phyloP scores from a whole-genome alignment of 129 eudicot genomes.

The Ambrosia trifida region DNA sequence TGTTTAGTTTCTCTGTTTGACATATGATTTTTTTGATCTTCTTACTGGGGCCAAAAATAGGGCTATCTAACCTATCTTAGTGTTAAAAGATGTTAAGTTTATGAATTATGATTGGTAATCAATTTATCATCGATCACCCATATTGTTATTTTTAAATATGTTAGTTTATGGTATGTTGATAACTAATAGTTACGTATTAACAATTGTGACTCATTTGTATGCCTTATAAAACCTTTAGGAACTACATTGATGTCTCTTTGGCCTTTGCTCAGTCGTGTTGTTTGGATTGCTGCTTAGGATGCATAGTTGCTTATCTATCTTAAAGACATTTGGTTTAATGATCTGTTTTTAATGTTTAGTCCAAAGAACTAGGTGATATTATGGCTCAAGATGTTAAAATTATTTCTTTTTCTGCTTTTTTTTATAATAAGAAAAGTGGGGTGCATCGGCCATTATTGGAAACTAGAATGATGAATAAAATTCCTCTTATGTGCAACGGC shows the following conservation, averaged over 20 bases:
- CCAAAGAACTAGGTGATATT: no score
- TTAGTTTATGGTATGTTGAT: background rate
- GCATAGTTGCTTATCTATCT: no score
- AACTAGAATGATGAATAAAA: constrained; percentile 2
- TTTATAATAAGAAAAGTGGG: no score
- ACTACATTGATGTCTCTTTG: no score
- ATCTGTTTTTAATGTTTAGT: background rate
- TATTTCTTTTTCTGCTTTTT: no score
- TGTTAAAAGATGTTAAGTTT: background rate
- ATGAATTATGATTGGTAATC: background rate
- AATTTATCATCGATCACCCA: background rate
- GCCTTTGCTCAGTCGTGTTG: no score
- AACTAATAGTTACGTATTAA: background rate
- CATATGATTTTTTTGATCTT: background rate
- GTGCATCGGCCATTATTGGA: background rate
- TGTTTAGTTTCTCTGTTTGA: background rate
- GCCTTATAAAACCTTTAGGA: background rate
- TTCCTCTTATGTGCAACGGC: background rate
- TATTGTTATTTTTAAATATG: background rate
- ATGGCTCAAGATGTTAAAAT: no score
- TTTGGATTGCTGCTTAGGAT: no score
- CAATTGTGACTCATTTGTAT: background rate
- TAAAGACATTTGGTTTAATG: no score
- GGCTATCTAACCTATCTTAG: background rate
- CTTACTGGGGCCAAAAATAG: background rate